Evolutionary conservation across 352 stramenopile species (phyloP).

Genomic region (Achlya hypogyna): DNA sequence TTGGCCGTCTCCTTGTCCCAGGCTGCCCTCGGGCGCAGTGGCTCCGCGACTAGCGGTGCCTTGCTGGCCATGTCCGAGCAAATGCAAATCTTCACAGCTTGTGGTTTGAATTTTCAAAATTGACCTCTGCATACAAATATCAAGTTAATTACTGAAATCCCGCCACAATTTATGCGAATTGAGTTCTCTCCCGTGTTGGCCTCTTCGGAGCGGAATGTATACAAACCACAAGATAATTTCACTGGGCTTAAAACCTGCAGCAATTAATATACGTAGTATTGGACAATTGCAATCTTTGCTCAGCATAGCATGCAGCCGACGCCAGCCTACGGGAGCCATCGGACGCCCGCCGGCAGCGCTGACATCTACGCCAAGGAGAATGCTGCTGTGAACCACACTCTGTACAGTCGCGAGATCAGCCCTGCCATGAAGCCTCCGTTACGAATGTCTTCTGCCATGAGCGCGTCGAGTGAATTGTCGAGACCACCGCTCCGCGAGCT

Average conservation of each 20-base stretch:
- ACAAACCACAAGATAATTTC: neutral
- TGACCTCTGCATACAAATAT: neutral
- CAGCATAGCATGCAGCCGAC: neutral
- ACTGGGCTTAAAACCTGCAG: neutral
- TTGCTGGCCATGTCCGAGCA: neutral
- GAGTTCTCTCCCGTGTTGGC: neutral
- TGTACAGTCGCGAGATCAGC: neutral
- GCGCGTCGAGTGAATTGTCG: neutral
- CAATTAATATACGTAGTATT: neutral
- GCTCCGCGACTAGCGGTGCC: neutral
- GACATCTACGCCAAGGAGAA: neutral
- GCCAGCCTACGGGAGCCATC: neutral
- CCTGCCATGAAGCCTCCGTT: neutral
- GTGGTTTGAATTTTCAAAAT: constrained; percentile 2
- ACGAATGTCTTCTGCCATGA: neutral
- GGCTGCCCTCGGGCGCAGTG: neutral
- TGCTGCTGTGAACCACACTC: neutral
- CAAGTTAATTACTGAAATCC: neutral
- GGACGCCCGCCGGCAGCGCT: neutral
- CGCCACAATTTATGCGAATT: neutral
- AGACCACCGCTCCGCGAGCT: neutral
- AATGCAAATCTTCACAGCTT: constrained; percentile 3
- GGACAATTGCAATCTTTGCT: neutral
- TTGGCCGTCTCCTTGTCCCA: neutral
- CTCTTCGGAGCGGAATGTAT: neutral